phyloP scores from a whole-genome alignment of 2,329 filamentous ascomycete species.

The Cercospora berteroae region DNA sequence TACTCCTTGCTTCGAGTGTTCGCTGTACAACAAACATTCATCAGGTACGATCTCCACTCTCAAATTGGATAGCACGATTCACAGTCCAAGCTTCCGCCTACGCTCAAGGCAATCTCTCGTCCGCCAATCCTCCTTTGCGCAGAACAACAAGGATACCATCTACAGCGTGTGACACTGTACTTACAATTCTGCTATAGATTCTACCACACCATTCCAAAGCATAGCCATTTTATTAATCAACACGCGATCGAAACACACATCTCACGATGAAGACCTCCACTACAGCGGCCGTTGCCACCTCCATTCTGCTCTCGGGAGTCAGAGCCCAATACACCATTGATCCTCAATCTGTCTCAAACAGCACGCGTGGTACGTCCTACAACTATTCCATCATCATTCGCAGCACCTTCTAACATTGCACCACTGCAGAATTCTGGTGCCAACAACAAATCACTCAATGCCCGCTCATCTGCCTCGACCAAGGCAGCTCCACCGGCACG shows the following conservation, averaged over 20 bases:
- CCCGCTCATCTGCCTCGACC: slow-evolving; percentile 70
- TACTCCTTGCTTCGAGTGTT: slow-evolving; percentile 13
- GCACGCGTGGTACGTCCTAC: slow-evolving; percentile 21
- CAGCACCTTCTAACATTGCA: background rate
- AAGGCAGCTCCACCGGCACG: slow-evolving; percentile 49
- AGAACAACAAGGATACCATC: background rate
- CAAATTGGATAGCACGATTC: background rate
- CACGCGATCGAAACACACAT: background rate
- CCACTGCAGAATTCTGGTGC: slow-evolving; percentile 57
- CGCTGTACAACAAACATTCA: background rate
- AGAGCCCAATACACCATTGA: slow-evolving; percentile 57
- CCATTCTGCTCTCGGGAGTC: slow-evolving; percentile 52
- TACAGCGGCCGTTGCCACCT: slow-evolving; percentile 49
- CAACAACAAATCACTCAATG: slow-evolving; percentile 61
- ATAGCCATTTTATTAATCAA: slow-evolving; percentile 1
- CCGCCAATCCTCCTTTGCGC: background rate
- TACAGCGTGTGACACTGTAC: slow-evolving; percentile 10
- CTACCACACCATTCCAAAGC: background rate
- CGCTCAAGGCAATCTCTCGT: background rate
- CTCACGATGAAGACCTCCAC: slow-evolving; percentile 47
- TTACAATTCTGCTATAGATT: background rate
- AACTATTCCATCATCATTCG: background rate
- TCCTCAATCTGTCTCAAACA: slow-evolving; percentile 57
- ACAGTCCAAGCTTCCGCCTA: background rate
- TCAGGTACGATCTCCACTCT: background rate